Evolutionary conservation across 2,329 filamentous ascomycete genomes (phyloP).

Genomic region (Lachnellula occidentalis): DNA sequence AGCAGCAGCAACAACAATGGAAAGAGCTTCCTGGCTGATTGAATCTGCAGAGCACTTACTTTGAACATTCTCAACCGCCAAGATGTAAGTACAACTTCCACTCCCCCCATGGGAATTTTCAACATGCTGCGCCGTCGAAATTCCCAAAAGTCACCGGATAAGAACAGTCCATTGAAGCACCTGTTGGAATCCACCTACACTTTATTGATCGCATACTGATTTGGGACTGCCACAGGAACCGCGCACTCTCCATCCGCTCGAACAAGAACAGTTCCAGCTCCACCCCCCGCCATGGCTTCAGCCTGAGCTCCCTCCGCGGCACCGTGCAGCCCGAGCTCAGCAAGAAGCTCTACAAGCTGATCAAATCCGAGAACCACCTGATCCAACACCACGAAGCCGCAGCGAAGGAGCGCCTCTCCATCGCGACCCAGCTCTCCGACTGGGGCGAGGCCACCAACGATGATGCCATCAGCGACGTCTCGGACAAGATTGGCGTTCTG

Average conservation of each 20-base stretch:
- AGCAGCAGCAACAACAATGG: conserved; percentile 6
- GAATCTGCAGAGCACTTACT: conserved; percentile 3
- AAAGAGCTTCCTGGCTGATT: conserved; percentile 16
- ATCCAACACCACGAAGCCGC: conserved; percentile 81
- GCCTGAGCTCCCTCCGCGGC: conserved; percentile 79
- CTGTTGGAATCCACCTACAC: not conserved
- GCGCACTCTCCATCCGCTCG: conserved; percentile 68
- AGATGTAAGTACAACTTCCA: conserved; percentile 18
- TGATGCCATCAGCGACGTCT: conserved; percentile 80
- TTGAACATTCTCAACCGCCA: conserved; percentile 5
- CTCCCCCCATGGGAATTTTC: conserved; percentile 5
- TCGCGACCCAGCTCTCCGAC: conserved; percentile 87
- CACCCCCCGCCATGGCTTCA: conserved; percentile 63
- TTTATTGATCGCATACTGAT: conserved; percentile 1
- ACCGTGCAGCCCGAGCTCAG: conserved; percentile 82
- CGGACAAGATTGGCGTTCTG: conserved; percentile 91
- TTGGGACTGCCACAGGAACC: conserved; percentile 51
- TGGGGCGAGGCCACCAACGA: conserved; percentile 94
- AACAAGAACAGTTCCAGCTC: conserved; percentile 33
- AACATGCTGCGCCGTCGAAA: conserved; percentile 15
- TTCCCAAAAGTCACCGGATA: conserved; percentile 14
- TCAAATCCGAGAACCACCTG: conserved; percentile 90
- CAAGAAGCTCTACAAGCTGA: conserved; percentile 81
- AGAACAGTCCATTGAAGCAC: conserved; percentile 11
- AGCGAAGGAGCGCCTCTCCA: conserved; percentile 74